These are phyloP conservation scores for Malassezia arunalokei DNA, from an alignment of 1,284 basidiomycete genomes.

Conservation along the genomic window DNA sequence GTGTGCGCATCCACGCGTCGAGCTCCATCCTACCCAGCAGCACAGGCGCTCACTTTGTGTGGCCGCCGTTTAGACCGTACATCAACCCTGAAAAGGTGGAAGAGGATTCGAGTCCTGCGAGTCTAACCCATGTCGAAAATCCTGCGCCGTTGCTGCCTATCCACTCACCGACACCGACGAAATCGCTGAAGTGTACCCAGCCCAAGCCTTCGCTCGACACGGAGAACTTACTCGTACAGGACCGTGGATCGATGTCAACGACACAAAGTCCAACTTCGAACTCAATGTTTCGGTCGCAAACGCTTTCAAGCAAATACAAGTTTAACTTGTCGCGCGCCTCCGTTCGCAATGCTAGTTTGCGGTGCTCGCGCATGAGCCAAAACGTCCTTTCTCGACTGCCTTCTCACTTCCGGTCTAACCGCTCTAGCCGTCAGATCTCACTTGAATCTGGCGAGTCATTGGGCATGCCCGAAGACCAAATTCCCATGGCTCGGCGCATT, in stretches of 20 bases:
- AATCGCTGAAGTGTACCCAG: too few relatives aligned
- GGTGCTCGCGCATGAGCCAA: constrained; percentile 3
- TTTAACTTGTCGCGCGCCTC: neutral
- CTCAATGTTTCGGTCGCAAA: neutral
- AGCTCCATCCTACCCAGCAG: neutral
- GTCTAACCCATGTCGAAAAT: neutral
- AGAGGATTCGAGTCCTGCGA: neutral
- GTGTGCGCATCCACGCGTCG: neutral
- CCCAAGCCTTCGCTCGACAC: too few relatives aligned
- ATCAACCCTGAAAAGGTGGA: neutral
- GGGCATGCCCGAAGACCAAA: constrained; percentile 8
- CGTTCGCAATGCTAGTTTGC: constrained; percentile 1
- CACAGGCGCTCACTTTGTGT: neutral
- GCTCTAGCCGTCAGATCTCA: constrained; percentile 6
- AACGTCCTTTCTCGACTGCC: constrained; percentile 8
- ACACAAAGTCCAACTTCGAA: too few relatives aligned
- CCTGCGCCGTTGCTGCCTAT: too few relatives aligned
- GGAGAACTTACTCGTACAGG: too few relatives aligned
- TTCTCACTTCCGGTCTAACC: constrained; percentile 9
- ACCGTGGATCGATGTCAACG: too few relatives aligned
- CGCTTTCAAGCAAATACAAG: constrained; percentile 2
- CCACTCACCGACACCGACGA: too few relatives aligned
- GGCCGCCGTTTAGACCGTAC: neutral
- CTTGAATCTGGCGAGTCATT: constrained; percentile 8
- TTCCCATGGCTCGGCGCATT: constrained; percentile 14